Percentiles rank a stretch among this genome's conserved stretches.
phyloP scores from a whole-genome alignment of 768 basidiomycete genomes.

The Infundibulicybe gibba region DNA sequence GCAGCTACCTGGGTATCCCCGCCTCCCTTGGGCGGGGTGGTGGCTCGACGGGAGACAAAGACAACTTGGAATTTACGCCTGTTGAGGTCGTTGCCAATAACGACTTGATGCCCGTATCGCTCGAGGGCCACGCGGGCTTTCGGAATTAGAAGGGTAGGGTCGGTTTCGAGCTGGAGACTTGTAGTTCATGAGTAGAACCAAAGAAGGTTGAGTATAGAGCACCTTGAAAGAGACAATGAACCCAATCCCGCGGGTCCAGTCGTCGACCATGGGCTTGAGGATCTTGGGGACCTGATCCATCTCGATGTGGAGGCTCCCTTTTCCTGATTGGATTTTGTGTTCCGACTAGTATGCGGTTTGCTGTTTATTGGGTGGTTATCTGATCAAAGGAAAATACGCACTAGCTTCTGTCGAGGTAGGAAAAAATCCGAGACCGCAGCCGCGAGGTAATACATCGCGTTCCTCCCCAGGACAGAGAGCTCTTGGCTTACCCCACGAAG shows the following conservation, averaged over 20 bases:
- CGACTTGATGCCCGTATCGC: constrained; percentile 95
- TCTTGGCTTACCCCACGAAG: constrained; percentile 80
- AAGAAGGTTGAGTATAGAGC: constrained; percentile 3
- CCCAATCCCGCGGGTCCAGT: constrained; percentile 82
- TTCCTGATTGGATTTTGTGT: constrained; percentile 98
- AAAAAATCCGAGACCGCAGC: constrained; percentile 99
- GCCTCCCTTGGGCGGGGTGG: constrained; percentile 13
- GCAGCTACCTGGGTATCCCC: constrained; percentile 6
- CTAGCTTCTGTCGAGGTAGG: constrained; percentile 88
- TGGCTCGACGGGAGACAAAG: constrained; percentile 64
- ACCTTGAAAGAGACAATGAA: constrained; percentile 99
- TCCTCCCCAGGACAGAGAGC: constrained; percentile 63
- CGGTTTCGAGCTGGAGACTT: constrained; percentile 82
- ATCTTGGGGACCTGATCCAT: constrained; percentile 99
- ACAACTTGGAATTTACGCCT: constrained; percentile 90
- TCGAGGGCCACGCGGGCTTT: constrained; percentile 87
- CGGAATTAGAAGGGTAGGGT: constrained; percentile 75
- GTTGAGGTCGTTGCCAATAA: constrained; percentile 95
- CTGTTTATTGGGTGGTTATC: neutral
- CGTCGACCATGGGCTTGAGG: constrained; percentile 86
- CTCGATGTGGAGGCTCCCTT: constrained; percentile 89
- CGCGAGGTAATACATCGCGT: constrained; percentile 92
- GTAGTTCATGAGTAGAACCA: neutral
- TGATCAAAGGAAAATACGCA: constrained; percentile 29
- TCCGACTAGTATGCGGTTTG: constrained; percentile 59